Conservation (phyloP, 176 grass and related monocot species). For the Eragrostis curvula region DNA sequence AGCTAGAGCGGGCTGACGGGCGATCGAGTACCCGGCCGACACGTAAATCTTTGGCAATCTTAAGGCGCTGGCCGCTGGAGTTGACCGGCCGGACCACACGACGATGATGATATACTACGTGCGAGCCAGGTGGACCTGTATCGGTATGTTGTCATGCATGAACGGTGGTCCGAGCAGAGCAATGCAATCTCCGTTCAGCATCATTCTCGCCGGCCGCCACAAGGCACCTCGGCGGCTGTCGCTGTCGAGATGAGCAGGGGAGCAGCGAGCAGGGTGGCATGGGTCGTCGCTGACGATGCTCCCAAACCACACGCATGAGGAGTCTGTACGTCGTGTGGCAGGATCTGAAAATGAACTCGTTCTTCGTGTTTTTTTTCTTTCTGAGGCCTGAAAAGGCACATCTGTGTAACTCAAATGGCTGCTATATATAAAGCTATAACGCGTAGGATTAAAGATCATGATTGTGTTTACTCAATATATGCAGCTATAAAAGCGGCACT, state of each 20-base stretch:
- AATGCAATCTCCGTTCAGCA: not conserved
- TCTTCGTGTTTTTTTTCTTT: no score
- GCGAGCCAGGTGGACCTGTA: not conserved
- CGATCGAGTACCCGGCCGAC: not conserved
- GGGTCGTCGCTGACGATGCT: not conserved
- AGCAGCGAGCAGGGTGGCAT: constrained; percentile 6
- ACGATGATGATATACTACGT: not conserved
- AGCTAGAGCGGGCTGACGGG: not conserved
- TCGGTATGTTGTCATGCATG: not conserved
- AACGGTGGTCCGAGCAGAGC: not conserved
- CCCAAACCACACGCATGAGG: not conserved
- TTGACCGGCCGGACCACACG: not conserved
- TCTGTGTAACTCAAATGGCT: no score
- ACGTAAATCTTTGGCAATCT: constrained; percentile 13
- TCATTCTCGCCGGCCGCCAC: not conserved
- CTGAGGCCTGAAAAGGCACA: no score
- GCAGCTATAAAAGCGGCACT: no score
- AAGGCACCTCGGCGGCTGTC: not conserved
- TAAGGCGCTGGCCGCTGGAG: not conserved
- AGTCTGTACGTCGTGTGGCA: no score
- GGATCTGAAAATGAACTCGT: no score
- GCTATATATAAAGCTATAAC: no score
- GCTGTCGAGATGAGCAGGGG: not conserved
- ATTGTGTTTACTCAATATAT: no score
- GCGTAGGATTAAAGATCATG: no score